These are phyloP conservation scores for Calonectria leucothoes DNA, from an alignment of 2,329 filamentous ascomycete genomes.

Conservation along the genomic window DNA sequence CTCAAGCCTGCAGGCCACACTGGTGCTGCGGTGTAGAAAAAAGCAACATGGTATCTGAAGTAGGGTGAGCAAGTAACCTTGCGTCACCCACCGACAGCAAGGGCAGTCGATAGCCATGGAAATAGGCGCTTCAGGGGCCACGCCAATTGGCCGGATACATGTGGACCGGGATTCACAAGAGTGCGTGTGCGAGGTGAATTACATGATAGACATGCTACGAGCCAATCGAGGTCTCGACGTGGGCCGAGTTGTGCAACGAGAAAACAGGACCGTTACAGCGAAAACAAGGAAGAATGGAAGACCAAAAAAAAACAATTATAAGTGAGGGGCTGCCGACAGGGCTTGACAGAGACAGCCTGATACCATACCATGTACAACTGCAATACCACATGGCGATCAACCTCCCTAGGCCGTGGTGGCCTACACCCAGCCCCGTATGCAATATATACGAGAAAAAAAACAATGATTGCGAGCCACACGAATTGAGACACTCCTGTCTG, in stretches of 20 bases:
- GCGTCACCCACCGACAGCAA: background rate
- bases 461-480: background rate
- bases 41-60: background rate
- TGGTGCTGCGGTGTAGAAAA: background rate
- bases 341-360: background rate
- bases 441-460: constrained; percentile 6
- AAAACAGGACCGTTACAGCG: background rate
- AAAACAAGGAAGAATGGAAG: background rate
- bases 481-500: background rate
- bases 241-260: background rate
- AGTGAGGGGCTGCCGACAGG: background rate
- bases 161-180: background rate
- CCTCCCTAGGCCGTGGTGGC: background rate
- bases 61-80: background rate
- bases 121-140: background rate
- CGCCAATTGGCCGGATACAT: background rate
- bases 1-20: background rate
- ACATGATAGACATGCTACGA: background rate
- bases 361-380: background rate
- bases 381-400: background rate
- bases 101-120: background rate
- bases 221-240: background rate
- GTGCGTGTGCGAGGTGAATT: background rate
- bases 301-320: background rate
- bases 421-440: background rate